phyloP scores from a whole-genome alignment of 257 asterid genomes.

The Nicotiana knightiana region DNA sequence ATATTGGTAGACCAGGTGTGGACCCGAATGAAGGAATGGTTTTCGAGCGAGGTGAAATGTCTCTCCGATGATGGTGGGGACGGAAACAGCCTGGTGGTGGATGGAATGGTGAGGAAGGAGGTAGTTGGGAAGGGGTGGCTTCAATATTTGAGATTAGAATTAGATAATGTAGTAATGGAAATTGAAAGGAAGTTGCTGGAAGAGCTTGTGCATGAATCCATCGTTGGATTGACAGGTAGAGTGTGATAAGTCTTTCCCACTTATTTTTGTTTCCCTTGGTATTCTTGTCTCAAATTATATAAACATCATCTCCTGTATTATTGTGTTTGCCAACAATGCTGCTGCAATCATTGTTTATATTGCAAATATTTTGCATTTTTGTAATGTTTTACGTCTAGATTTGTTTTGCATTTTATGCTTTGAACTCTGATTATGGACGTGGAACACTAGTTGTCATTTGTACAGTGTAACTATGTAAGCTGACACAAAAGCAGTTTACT shows the following conservation, averaged over 20 bases:
- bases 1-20: constrained; percentile 55
- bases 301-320: constrained; percentile 21
- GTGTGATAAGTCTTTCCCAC: constrained; percentile 21
- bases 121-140: constrained; percentile 69
- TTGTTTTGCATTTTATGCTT: neutral
- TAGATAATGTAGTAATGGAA: constrained; percentile 52
- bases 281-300: neutral
- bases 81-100: constrained; percentile 45
- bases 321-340: constrained; percentile 21
- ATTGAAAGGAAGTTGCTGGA: constrained; percentile 65
- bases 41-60: constrained; percentile 36
- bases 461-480: neutral
- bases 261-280: neutral
- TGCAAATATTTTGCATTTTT: neutral
- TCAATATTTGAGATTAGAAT: constrained; percentile 46
- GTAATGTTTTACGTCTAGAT: neutral
- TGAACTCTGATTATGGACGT: neutral
- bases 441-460: neutral
- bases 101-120: constrained; percentile 62
- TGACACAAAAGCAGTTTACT: neutral
- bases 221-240: constrained; percentile 56
- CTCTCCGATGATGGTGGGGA: constrained; percentile 39
- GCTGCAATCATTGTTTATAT: constrained; percentile 9
- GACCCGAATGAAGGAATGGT: constrained; percentile 60
- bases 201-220: constrained; percentile 57